Evolutionary conservation across 139 green algal genomes (phyloP).

Genomic region (Coccomyxa sp.): DNA sequence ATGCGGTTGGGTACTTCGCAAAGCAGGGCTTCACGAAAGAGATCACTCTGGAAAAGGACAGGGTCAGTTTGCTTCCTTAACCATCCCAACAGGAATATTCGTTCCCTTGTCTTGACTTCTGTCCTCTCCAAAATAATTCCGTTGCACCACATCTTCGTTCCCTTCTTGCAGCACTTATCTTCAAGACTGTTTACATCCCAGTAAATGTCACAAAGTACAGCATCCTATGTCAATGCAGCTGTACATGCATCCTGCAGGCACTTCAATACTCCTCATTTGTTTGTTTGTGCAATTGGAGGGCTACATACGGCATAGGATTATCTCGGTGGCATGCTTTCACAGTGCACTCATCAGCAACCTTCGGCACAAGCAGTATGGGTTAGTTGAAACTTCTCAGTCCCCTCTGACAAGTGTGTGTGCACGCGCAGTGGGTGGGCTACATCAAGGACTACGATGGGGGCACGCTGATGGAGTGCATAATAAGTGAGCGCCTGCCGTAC

Average conservation of each 20-base stretch:
- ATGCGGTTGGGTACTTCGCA: slow-evolving; percentile 95
- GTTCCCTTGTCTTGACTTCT: neutral
- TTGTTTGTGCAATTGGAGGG: too few relatives aligned
- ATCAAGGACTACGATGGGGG: slow-evolving; percentile 99
- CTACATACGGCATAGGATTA: too few relatives aligned
- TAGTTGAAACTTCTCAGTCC: too few relatives aligned
- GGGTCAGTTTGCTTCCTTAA: slow-evolving; percentile 12
- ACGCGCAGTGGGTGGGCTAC: slow-evolving; percentile 75
- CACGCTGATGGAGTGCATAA: slow-evolving; percentile 95
- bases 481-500: slow-evolving; percentile 72
- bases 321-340: too few relatives aligned
- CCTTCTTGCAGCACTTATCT: too few relatives aligned
- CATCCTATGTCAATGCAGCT: too few relatives aligned
- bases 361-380: too few relatives aligned
- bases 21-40: slow-evolving; percentile 96
- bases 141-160: neutral
- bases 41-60: slow-evolving; percentile 64
- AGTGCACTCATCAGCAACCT: too few relatives aligned
- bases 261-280: too few relatives aligned
- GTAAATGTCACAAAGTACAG: too few relatives aligned
- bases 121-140: neutral
- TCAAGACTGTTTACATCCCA: too few relatives aligned
- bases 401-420: neutral
- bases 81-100: neutral
- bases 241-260: too few relatives aligned